Base-by-base conservation (phyloP, 2,329 filamentous ascomycete genomes). In the Colletotrichum zoysiae region DNA sequence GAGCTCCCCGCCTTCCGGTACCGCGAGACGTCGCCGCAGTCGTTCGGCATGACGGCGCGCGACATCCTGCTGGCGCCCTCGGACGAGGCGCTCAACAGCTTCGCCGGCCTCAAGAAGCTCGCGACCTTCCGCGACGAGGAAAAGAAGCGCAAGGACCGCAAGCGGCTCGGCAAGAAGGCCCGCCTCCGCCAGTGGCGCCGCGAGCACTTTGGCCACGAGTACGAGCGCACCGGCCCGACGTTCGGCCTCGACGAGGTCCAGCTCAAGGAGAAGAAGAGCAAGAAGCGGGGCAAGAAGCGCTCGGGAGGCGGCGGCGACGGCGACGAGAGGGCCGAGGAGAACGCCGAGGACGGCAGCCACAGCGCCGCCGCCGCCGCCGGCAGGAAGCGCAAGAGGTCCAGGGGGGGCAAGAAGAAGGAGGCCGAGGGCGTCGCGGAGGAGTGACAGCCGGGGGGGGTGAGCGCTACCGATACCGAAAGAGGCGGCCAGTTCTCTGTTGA, bases 61-160 rank as follows among this genome's bases (percentile, higher is more conserved):
- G 96, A 99, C 81, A 98, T 99, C 76, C 88, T 99, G 44, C 87
- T 92, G 79, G 94, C 97, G 75, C 94, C 95, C 0, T 92, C 92
- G 56, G 96, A 99, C 83, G 86, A 90, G 58, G 90, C 92, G 65
- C 89, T 99, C 75, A 99, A 99, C 81, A 88, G 95, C 75, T 99
- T 92, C 78, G 95, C 92, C 6, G 95, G 96, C 8, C 85, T 99
- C 78, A 99, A 99, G 88, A 98, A 98, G 84, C 89, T 98, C 71
- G 95, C 95, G 5, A 87, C 93, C 6, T 99, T 96, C 85, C 89
- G 96, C 68, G 95, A 98, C 79, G 85, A 87, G 3, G 93, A 95
- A 77, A 96, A 97, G 88, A 98, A 98, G 87, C 87, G 88, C 76
- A 93, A 92, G 77, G 96, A 99, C 79, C 90, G 91, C 84, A 97